Base-by-base conservation (phyloP, 331 rosid species). In the Rhamnella rubrinervis region DNA sequence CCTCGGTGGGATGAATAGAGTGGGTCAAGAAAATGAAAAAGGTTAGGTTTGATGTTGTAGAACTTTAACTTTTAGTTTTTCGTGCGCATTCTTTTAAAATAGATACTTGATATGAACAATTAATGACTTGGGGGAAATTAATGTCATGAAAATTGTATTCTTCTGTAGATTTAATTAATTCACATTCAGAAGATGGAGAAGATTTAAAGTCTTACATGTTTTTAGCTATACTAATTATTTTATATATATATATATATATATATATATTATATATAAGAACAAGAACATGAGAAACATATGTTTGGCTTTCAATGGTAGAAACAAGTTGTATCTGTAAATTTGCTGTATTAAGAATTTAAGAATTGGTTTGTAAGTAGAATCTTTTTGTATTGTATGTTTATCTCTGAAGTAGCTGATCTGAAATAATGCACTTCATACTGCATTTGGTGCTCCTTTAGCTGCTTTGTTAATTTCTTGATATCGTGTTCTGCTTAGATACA, bases 1-100 rank as follows among this genome's bases (percentile, higher is more conserved):
- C 68, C 99, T 91, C 77, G 89, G 99, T 39, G 95, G 99, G 77
- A 91, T 91, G 97, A 91, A 91, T 63, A 86, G 99, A 81, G 96
- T 87, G 19, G 97, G 93, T 38, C 96, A 84, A 80, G 99, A 89
- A 72, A 73, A 81, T 60, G 95, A 87, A 60, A 88, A 84, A 83
- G 96, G 97, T 93, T 72, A 51, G 59, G 71, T 61, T 72, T 52
- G 7, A 44, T 59, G 20, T 63, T 70, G 35, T 19, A 40, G 65
- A 60, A 65, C 15, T 68, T 11, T 61, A 14, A 17, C 15, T 28
- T 57, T 65, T 15, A n/a, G 5, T 49, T 38, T 19, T 21, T 61
- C 7, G 35, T 59, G 3, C 10, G 23, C 19, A 53, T 14, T 65
- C 63, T 20, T 35, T 20, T 11, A 51, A 41, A 59, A 20, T 11